Conservation (phyloP, 78 protist species). For the Protostelium mycophagum region DNA sequence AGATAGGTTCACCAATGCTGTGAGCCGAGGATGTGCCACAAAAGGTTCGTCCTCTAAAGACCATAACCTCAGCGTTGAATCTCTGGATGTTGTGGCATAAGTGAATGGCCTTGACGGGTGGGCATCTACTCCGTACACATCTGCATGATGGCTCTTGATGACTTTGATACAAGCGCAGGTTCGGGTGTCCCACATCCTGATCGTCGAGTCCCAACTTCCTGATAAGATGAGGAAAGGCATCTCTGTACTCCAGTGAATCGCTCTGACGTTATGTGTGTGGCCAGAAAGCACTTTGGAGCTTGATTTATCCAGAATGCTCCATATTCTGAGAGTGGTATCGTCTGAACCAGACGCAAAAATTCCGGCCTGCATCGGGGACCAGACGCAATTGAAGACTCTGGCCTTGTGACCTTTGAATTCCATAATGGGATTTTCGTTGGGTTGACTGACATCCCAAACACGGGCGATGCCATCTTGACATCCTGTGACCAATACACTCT, state of each 20-base stretch:
- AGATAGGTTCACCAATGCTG: not conserved
- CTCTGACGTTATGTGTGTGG: conserved; percentile 27
- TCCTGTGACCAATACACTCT: not conserved
- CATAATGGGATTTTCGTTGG: not conserved
- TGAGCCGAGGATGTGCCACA: not conserved
- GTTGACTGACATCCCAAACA: conserved; percentile 4
- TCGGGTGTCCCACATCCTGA: conserved; percentile 9
- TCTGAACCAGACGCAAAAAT: conserved; percentile 29
- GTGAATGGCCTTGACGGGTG: conserved; percentile 49
- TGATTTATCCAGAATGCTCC: conserved; percentile 3
- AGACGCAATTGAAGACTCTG: conserved; percentile 23
- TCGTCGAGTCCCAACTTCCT: conserved; percentile 51
- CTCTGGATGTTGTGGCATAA: conserved; percentile 32
- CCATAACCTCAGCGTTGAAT: conserved; percentile 45
- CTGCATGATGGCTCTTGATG: conserved; percentile 41
- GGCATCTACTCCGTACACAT: conserved; percentile 53
- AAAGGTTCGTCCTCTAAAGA: not conserved
- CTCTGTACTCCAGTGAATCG: conserved; percentile 20
- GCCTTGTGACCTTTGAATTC: conserved; percentile 9
- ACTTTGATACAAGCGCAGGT: conserved; percentile 11
- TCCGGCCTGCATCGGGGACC: conserved; percentile 21
- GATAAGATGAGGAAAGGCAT: conserved; percentile 32
- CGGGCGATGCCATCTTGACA: conserved; percentile 23
- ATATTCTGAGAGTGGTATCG: conserved; percentile 28
- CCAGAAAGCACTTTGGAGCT: conserved; percentile 1